These are phyloP conservation scores for Eimeria falciformis DNA, from an alignment of 169 alveolate genomes.

Conservation along the genomic window DNA sequence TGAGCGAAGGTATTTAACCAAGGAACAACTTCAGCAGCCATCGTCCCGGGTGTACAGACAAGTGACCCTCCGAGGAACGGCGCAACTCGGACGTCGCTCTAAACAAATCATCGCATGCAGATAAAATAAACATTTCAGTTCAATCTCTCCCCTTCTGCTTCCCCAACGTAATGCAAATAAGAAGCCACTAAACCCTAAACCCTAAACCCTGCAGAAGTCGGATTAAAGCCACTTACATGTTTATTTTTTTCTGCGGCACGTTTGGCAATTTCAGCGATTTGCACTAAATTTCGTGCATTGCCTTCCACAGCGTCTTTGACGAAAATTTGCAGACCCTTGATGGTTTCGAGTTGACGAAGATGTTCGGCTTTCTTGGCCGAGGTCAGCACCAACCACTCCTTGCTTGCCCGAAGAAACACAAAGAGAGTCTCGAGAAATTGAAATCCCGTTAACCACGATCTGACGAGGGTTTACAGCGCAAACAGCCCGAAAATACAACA, in stretches of 20 bases:
- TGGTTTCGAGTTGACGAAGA: slow-evolving; percentile 33
- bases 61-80: not conserved
- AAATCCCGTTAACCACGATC: slow-evolving; percentile 93
- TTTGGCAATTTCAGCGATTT: not conserved
- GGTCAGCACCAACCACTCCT: slow-evolving; percentile 85
- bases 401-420: slow-evolving; percentile 85
- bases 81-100: not conserved
- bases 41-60: not conserved
- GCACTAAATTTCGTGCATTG: not conserved
- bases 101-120: not conserved
- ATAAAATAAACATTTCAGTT: too few species aligned
- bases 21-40: slow-evolving; percentile 2
- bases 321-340: not conserved
- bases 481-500: not conserved
- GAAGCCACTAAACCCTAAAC: not conserved
- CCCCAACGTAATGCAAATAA: too few species aligned
- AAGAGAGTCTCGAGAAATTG: slow-evolving; percentile 93
- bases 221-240: not conserved
- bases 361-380: slow-evolving; percentile 89
- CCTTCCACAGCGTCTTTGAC: slow-evolving; percentile 9
- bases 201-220: not conserved
- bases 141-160: too few species aligned
- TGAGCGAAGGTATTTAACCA: not conserved
- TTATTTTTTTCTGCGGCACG: not conserved
- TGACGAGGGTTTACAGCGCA: slow-evolving; percentile 10